These are phyloP conservation scores for Goffeauzyma gilvescens DNA, from an alignment of 768 basidiomycete genomes.

Conservation along the genomic window DNA sequence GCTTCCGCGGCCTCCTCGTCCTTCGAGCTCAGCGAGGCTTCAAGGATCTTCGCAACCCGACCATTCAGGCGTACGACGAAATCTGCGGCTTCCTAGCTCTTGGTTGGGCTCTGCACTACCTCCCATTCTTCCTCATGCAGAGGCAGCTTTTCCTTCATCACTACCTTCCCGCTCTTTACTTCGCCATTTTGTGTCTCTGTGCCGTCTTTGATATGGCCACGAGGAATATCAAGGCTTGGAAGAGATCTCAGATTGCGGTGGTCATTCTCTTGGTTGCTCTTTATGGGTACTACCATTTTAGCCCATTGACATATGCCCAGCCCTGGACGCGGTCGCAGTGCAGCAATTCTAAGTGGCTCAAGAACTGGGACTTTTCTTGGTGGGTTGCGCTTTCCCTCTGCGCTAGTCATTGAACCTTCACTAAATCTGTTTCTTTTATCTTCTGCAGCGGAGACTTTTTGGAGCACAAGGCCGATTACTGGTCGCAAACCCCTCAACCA, in stretches of 20 bases:
- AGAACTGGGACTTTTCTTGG: constrained; percentile 92
- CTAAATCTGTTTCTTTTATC: background rate
- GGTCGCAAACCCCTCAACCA: background rate
- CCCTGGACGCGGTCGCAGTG: constrained; percentile 74
- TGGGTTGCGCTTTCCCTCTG: constrained; percentile 9
- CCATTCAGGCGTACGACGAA: constrained; percentile 45
- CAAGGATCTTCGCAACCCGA: constrained; percentile 65
- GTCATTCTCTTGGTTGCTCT: constrained; percentile 45
- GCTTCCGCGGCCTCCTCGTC: constrained; percentile 57
- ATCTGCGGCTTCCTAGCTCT: constrained; percentile 78
- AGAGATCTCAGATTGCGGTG: constrained; percentile 62
- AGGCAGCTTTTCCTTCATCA: constrained; percentile 97
- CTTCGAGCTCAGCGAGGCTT: constrained; percentile 78
- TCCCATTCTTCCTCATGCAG: constrained; percentile 92
- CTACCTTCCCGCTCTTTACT: constrained; percentile 76
- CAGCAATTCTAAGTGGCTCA: constrained; percentile 58
- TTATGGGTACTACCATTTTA: constrained; percentile 60
- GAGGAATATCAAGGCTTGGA: constrained; percentile 51
- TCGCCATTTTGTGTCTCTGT: constrained; percentile 44
- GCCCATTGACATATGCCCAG: constrained; percentile 63
- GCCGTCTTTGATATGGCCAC: constrained; percentile 70
- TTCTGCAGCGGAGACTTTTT: constrained; percentile 2
- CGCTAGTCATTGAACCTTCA: background rate
- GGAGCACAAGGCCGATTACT: background rate
- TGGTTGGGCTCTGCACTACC: constrained; percentile 82